Evolutionary conservation across 2,329 filamentous ascomycete genomes (phyloP), one percentile per base, ranked within the genome.

Genomic region (Didymella segeticola): DNA sequence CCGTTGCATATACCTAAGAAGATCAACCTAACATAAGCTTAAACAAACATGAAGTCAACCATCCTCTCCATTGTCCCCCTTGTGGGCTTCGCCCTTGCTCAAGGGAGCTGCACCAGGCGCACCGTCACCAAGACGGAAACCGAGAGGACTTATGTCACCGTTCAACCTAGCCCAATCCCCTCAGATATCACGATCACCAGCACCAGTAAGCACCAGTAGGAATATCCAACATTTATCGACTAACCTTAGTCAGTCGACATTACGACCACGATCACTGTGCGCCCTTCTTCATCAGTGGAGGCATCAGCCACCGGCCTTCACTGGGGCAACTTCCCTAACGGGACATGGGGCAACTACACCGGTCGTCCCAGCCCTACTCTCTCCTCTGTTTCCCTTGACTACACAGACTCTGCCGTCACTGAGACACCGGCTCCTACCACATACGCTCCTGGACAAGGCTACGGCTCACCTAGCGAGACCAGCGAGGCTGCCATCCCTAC

Each of bases 1-100:
- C 48, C 34, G n/a, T 29, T 46, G 34, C 41, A 48, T 12, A 36
- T 15, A 27, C n/a, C n/a, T 15, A 29, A 27, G 15, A 45, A 12
- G 17, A 31, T 36, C 34, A 48, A 49, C 27, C 10, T 45, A 27
- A 41, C 15, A 33, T 30, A 41, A 34, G 27, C 41, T 30, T 22
- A 25, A 49, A 29, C 4, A 20, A 54, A 39, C 14, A 71, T 71
- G 68, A 71, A 64, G 62, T 63, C 67, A 15, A 55, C 58, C 25
- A 57, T 71, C 57, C 30, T 67, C 43, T 57, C 62, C 26, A 50
- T 71, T 38, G 49, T 71, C 11, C 66, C 68, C 47, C 51, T 71
- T 30, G 61, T 59, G 42, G 59, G 66, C 33, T 47, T 70, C 41
- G 65, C 63, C 27, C 43, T 67, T 29, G 69, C 67, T 20, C 66